Percentiles rank a stretch among this genome's conserved stretches.
phyloP scores from a whole-genome alignment of 495 filamentous ascomycete genomes.

The Podospora anserina region DNA sequence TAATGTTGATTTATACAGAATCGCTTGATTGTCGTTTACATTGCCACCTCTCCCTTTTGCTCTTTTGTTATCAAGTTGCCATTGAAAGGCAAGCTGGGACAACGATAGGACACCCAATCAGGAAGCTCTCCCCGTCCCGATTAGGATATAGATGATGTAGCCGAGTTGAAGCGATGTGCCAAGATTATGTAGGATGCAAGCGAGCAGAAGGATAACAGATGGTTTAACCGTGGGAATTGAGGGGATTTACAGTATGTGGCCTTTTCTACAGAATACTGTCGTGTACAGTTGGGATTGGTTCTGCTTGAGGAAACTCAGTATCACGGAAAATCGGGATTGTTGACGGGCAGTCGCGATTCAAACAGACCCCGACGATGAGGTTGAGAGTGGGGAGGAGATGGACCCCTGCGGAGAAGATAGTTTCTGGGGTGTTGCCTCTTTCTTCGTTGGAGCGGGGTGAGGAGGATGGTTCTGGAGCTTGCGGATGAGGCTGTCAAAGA shows the following conservation, averaged over 20 bases:
- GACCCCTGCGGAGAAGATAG: background rate
- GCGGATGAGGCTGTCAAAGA: too few relatives aligned
- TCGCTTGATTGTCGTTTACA: too few relatives aligned
- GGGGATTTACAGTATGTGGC: too few relatives aligned
- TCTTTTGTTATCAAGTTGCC: background rate
- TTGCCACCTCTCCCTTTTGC: background rate
- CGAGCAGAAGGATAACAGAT: too few relatives aligned
- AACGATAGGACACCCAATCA: background rate
- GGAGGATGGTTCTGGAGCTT: background rate
- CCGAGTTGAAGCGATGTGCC: background rate
- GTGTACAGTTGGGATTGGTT: too few relatives aligned
- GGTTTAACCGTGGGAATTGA: too few relatives aligned
- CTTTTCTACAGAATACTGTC: too few relatives aligned
- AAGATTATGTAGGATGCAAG: too few relatives aligned
- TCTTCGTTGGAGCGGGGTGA: background rate
- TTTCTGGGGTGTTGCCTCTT: background rate
- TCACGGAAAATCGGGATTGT: background rate
- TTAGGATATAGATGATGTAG: background rate
- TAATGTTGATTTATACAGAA: background rate
- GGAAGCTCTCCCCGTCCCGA: background rate
- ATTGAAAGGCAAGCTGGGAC: background rate
- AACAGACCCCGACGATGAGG: background rate
- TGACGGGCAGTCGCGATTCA: background rate
- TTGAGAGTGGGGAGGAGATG: background rate
- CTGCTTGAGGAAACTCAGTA: background rate